phyloP scores from a whole-genome alignment of 2,329 filamentous ascomycete species.

The Trichoderma guizhouense region DNA sequence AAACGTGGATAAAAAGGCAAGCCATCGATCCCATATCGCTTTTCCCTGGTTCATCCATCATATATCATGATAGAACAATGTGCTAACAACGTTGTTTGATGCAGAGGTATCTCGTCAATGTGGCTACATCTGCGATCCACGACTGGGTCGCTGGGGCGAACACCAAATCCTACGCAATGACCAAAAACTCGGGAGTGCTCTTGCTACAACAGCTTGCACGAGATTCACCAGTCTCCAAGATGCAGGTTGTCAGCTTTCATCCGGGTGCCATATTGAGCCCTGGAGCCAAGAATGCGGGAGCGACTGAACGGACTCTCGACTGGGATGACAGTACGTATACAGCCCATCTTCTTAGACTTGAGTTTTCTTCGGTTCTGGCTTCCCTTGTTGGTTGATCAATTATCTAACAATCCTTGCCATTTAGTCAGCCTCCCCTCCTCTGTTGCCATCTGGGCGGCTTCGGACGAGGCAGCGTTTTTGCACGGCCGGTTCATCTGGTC shows the following conservation, averaged over 20 bases:
- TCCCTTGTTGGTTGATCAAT: not conserved
- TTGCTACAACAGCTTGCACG: slow-evolving; percentile 34
- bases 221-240: slow-evolving; percentile 26
- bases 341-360: too few relatives aligned
- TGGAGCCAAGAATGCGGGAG: slow-evolving; percentile 20
- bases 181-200: slow-evolving; percentile 34
- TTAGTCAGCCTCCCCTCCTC: slow-evolving; percentile 31
- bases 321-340: slow-evolving; percentile 12
- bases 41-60: not conserved
- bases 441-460: slow-evolving; percentile 38
- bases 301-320: not conserved
- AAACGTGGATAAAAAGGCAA: slow-evolving; percentile 21
- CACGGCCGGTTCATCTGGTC: slow-evolving; percentile 44
- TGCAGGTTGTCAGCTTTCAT: slow-evolving; percentile 39
- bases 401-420: slow-evolving; percentile 1
- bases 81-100: not conserved
- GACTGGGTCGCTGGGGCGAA: slow-evolving; percentile 18
- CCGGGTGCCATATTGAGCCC: slow-evolving; percentile 36
- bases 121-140: slow-evolving; percentile 23
- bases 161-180: slow-evolving; percentile 32
- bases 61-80: not conserved
- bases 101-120: slow-evolving; percentile 6
- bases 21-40: not conserved
- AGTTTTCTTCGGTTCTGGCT: not conserved
- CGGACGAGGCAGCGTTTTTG: slow-evolving; percentile 42